These are phyloP conservation scores for Verticillium klebahnii DNA, from an alignment of 2,329 filamentous ascomycete species.

Conservation along the genomic window DNA sequence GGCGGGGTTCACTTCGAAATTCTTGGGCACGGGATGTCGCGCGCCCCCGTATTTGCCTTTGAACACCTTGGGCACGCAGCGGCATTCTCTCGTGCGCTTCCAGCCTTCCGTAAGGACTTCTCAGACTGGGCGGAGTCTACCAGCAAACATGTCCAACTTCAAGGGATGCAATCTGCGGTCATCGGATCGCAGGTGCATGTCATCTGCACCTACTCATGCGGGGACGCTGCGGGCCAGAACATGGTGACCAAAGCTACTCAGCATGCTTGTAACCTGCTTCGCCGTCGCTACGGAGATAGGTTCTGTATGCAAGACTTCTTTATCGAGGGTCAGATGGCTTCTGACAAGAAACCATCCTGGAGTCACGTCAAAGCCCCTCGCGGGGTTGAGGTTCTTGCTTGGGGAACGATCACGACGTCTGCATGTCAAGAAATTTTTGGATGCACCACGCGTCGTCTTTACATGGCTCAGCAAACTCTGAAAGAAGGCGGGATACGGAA, in stretches of 20 bases:
- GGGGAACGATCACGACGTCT: slow-evolving; percentile 1
- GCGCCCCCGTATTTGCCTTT: neutral
- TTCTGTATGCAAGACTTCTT: slow-evolving; percentile 3
- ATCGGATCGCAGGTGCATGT: slow-evolving; percentile 4
- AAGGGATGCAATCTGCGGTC: neutral
- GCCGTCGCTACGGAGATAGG: neutral
- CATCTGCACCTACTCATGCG: slow-evolving; percentile 3
- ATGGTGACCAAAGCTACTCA: slow-evolving; percentile 5
- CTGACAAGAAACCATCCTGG: slow-evolving; percentile 6
- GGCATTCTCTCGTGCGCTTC: slow-evolving; percentile 1
- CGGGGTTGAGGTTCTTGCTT: slow-evolving; percentile 4
- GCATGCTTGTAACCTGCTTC: slow-evolving; percentile 3
- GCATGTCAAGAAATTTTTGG: neutral
- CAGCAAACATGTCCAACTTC: slow-evolving; percentile 1
- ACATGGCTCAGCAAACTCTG: neutral
- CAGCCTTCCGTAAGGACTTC: neutral
- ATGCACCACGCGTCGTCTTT: slow-evolving; percentile 1
- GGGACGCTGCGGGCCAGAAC: slow-evolving; percentile 3
- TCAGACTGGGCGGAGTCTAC: slow-evolving; percentile 1
- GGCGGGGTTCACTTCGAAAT: no score
- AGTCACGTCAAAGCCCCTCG: slow-evolving; percentile 2
- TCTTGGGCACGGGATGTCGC: no score
- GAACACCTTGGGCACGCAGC: neutral
- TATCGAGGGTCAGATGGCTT: slow-evolving; percentile 3
- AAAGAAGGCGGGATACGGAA: slow-evolving; percentile 5